Conservation (phyloP, 306 rosid species). For the Corylus americana region DNA sequence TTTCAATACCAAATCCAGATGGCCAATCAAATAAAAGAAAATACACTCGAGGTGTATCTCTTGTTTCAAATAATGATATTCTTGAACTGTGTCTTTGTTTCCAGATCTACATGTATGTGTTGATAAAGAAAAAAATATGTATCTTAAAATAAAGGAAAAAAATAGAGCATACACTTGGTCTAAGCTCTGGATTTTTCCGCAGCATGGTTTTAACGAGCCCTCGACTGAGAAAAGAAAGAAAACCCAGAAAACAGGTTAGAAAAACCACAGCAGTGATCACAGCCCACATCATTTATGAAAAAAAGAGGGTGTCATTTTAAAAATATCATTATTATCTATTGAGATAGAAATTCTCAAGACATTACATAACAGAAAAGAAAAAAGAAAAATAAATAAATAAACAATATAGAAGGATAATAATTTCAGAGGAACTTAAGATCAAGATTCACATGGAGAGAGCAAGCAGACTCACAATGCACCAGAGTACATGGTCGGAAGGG, state of each 20-base stretch:
- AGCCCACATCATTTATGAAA: not conserved
- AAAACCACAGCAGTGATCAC: constrained; percentile 17
- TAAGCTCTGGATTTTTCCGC: constrained; percentile 97
- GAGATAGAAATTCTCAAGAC: not conserved
- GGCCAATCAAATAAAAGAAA: not conserved
- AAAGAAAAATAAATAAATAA: not conserved
- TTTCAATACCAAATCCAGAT: not conserved
- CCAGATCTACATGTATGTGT: constrained; percentile 2
- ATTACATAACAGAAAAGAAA: not conserved
- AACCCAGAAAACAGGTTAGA: constrained; percentile 15
- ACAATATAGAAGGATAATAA: not conserved
- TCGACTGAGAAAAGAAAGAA: constrained; percentile 66
- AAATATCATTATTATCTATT: not conserved
- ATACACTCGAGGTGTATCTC: not conserved
- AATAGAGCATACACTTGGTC: constrained; percentile 77
- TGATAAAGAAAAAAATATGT: not conserved
- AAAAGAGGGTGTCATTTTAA: not conserved
- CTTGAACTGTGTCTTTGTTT: not conserved
- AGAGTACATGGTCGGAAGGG: constrained; percentile 89
- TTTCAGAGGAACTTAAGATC: constrained; percentile 12
- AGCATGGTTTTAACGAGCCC: constrained; percentile 97
- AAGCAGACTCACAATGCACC: constrained; percentile 76
- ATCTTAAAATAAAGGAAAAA: not conserved
- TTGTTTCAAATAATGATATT: constrained; percentile 3
- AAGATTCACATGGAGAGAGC: constrained; percentile 11